A percentile compares a stretch with the other conserved stretches of the same genome.
phyloP scores from a whole-genome alignment of 495 filamentous ascomycete species.

The Cercophora newfieldiana region DNA sequence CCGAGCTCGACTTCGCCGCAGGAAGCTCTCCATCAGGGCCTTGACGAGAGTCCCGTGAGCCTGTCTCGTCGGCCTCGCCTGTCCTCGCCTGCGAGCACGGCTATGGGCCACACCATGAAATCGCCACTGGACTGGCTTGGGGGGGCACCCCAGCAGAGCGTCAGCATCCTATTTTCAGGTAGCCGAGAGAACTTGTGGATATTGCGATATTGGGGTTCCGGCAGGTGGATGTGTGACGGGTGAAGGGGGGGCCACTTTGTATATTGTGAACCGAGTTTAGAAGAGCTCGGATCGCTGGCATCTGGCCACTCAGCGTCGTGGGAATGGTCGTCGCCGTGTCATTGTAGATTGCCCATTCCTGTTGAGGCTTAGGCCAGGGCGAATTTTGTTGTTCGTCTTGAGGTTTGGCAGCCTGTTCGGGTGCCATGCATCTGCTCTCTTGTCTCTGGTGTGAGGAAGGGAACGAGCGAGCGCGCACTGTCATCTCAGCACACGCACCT shows the following conservation, averaged over 20 bases:
- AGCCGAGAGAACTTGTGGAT: slow-evolving; percentile 25
- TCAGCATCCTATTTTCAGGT: slow-evolving; percentile 30
- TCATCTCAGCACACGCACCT: background rate
- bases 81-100: background rate
- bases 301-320: slow-evolving; percentile 6
- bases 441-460: background rate
- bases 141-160: slow-evolving; percentile 4
- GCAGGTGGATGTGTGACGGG: slow-evolving; percentile 17
- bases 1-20: background rate
- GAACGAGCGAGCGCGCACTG: background rate
- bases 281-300: slow-evolving; percentile 10
- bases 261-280: slow-evolving; percentile 25
- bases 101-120: background rate
- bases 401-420: background rate
- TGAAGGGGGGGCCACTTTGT: slow-evolving; percentile 8
- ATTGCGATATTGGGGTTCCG: slow-evolving; percentile 24
- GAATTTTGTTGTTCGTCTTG: background rate
- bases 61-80: background rate
- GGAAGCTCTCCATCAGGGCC: background rate
- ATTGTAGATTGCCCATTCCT: background rate
- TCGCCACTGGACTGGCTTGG: background rate
- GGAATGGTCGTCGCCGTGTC: background rate
- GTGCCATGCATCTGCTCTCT: background rate
- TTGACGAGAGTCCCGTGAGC: background rate
- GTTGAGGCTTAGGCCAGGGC: background rate